Percentiles rank a stretch among this genome's conserved stretches.
phyloP scores from a whole-genome alignment of 2,329 filamentous ascomycete genomes.

The Plectosphaerella sp. region DNA sequence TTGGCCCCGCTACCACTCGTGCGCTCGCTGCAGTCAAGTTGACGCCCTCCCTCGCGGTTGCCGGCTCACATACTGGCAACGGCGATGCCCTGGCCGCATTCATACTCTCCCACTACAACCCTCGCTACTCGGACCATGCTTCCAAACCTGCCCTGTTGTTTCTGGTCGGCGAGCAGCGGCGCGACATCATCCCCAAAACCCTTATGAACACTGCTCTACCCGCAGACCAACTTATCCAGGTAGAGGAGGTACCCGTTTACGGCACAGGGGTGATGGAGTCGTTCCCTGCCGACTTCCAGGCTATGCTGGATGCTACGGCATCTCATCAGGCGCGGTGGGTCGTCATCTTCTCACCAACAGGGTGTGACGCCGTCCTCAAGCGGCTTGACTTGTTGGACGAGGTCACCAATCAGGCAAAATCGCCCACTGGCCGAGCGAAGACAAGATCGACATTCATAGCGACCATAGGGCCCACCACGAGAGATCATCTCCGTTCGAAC shows the following conservation, averaged over 20 bases:
- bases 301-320: conserved; percentile 41
- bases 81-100: conserved; percentile 74
- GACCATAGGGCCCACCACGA: conserved; percentile 91
- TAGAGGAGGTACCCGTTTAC: conserved; percentile 79
- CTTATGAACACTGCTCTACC: conserved; percentile 57
- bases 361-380: conserved; percentile 56
- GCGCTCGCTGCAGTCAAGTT: conserved; percentile 58
- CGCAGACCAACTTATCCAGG: conserved; percentile 48
- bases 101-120: conserved; percentile 73
- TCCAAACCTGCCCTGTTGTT: conserved; percentile 69
- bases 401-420: conserved; percentile 32
- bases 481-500: conserved; percentile 61
- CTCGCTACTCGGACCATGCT: conserved; percentile 38
- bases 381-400: conserved; percentile 47
- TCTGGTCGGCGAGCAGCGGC: conserved; percentile 80
- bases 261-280: conserved; percentile 77
- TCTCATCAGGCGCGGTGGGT: conserved; percentile 56
- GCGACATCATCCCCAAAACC: conserved; percentile 84
- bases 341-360: conserved; percentile 68
- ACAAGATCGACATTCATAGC: conserved; percentile 57
- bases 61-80: conserved; percentile 79
- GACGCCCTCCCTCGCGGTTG: conserved; percentile 53
- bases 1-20: conserved; percentile 75
- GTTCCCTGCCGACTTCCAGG: conserved; percentile 65
- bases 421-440: conserved; percentile 16